Evolutionary conservation across 495 filamentous ascomycete genomes (phyloP).

Genomic region (Xylaria bambusicola): DNA sequence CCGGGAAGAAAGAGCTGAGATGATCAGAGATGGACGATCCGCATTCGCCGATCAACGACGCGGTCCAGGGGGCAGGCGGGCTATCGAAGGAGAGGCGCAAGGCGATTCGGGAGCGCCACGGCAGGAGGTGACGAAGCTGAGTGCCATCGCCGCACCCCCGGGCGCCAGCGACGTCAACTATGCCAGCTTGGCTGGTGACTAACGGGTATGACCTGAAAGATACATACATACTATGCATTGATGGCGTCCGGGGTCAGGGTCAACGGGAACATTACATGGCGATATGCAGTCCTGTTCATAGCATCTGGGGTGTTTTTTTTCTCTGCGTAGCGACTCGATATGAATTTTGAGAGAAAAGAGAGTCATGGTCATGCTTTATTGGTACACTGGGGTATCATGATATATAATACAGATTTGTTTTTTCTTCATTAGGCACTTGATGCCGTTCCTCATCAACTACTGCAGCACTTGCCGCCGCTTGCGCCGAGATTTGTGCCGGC

Average conservation of each 20-base stretch:
- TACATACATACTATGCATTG: slow-evolving; percentile 31
- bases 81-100: slow-evolving; percentile 34
- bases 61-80: slow-evolving; percentile 27
- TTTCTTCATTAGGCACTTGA: slow-evolving; percentile 35
- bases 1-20: slow-evolving; percentile 71
- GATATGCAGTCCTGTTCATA: slow-evolving; percentile 35
- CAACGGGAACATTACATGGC: slow-evolving; percentile 25
- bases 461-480: slow-evolving; percentile 49
- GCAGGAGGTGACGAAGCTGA: slow-evolving; percentile 49
- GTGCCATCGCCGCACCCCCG: slow-evolving; percentile 73
- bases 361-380: slow-evolving; percentile 35
- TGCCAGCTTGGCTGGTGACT: slow-evolving; percentile 82
- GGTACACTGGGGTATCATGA: slow-evolving; percentile 34
- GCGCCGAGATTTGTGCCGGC: slow-evolving; percentile 42
- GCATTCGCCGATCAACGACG: slow-evolving; percentile 47
- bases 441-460: slow-evolving; percentile 34
- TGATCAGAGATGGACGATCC: slow-evolving; percentile 70
- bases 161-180: slow-evolving; percentile 81
- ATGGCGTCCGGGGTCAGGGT: slow-evolving; percentile 30
- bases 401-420: slow-evolving; percentile 36
- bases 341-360: slow-evolving; percentile 36
- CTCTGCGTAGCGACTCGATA: slow-evolving; percentile 29
- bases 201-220: slow-evolving; percentile 19
- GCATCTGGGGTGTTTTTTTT: slow-evolving; percentile 38
- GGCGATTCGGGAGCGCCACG: slow-evolving; percentile 29